Evolutionary conservation across 2,329 filamentous ascomycete genomes (phyloP).

Genomic region (Aureobasidium sp.): DNA sequence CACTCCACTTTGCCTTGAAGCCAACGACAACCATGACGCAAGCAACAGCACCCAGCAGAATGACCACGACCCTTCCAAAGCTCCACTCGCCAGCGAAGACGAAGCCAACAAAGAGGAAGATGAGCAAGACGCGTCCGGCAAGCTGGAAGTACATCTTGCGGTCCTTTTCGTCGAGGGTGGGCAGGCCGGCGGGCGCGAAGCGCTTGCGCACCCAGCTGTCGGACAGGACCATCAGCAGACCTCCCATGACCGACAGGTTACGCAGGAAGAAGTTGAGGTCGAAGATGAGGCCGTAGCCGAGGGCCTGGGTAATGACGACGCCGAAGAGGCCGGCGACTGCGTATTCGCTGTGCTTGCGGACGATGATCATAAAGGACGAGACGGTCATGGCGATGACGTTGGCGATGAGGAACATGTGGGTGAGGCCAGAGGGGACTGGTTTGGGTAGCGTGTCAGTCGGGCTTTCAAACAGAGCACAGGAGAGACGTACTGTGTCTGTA

Average conservation of each 20-base stretch:
- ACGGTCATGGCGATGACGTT: conserved; percentile 83
- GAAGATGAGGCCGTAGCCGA: conserved; percentile 96
- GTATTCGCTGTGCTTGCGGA: conserved; percentile 85
- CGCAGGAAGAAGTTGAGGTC: conserved; percentile 99
- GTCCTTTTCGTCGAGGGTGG: conserved; percentile 95
- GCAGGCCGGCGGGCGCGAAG: conserved; percentile 90
- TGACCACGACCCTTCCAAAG: conserved; percentile 77
- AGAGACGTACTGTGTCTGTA: conserved; percentile 76
- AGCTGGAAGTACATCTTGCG: conserved; percentile 99
- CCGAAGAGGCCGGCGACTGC: conserved; percentile 82
- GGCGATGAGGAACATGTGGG: conserved; percentile 81
- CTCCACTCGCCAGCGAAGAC: conserved; percentile 93
- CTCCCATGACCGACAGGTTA: conserved; percentile 94
- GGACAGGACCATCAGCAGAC: conserved; percentile 93
- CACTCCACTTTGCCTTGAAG: conserved; percentile 99
- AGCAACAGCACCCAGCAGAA: conserved; percentile 74
- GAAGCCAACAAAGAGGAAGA: conserved; percentile 96
- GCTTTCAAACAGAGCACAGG: conserved; percentile 25
- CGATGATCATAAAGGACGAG: conserved; percentile 80
- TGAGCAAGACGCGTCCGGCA: conserved; percentile 85
- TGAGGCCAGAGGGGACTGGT: conserved; percentile 76
- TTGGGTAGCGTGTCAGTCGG: conserved; percentile 1
- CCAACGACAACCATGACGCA: conserved; percentile 98
- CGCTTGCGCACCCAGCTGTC: conserved; percentile 98
- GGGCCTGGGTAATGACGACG: conserved; percentile 85